Percentiles rank a stretch among this genome's conserved stretches.
phyloP scores from a whole-genome alignment of 176 grass and related monocot species.

The Urochloa ruziziensis region DNA sequence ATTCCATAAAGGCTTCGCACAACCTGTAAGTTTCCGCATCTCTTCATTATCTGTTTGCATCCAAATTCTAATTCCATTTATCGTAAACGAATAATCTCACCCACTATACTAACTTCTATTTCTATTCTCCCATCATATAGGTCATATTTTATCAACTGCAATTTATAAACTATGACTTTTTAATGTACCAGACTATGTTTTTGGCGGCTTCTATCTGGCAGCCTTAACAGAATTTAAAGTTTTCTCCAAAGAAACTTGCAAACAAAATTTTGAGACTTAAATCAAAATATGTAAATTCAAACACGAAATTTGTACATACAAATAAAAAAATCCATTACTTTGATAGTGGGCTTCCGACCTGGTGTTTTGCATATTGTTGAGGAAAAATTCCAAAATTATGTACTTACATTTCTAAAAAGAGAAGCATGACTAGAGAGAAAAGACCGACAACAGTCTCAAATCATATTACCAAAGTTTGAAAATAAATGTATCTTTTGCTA shows the following conservation, averaged over 20 bases:
- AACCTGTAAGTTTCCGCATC: constrained; percentile 2
- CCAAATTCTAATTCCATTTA: constrained; percentile 22
- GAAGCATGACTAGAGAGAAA: neutral
- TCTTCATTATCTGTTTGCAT: constrained; percentile 1
- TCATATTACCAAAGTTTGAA: neutral
- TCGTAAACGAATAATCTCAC: constrained; percentile 38
- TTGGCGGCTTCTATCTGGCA: neutral
- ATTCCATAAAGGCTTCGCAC: neutral
- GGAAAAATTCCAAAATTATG: too few relatives aligned
- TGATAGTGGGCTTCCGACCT: neutral
- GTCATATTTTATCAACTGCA: neutral
- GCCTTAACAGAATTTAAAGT: neutral
- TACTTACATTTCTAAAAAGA: neutral
- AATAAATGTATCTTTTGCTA: neutral
- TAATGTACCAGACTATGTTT: neutral
- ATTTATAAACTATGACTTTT: neutral
- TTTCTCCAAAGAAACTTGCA: neutral
- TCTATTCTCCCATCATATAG: constrained; percentile 13
- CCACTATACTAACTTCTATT: constrained; percentile 15
- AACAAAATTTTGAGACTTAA: neutral
- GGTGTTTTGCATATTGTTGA: neutral
- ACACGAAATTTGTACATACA: neutral
- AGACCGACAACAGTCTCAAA: neutral
- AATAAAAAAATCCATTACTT: neutral
- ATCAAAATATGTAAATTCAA: neutral